Evolutionary conservation across 169 alveolate species (phyloP), one percentile per base, ranked within the genome.

Genomic region (Plasmodium knowlesi): DNA sequence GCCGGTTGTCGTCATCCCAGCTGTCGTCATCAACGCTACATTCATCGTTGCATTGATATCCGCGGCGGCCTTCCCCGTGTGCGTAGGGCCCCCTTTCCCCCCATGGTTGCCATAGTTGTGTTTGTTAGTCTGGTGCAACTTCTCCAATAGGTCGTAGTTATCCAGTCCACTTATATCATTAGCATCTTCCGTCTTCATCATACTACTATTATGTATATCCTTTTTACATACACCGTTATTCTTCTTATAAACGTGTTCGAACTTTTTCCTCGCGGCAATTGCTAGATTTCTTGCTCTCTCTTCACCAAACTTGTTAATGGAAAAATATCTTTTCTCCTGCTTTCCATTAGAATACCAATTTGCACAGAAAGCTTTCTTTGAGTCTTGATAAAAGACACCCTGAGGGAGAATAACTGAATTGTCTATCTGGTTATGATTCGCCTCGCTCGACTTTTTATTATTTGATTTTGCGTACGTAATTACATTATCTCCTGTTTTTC

Each of bases 321-420:
- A 96, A 53, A 96, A 96, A 93, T 96, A 96, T 34, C 97, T 50
- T 76, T 96, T 96, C 95, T 95, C 96, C 83, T 96, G 95, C 92
- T 96, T 96, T 67, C 98, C 96, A 94, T 96, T 96, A 16, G 96
- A 96, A 67, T 96, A 96, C 98, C 98, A 96, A 25, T 96, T 96
- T 5, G 98, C 98, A 91, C 95, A 91, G 61, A 91, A 91, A 2
- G 95, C 95, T 81, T 91, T 91, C 30, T 91, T 91, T 2, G 95
- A 91, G 83, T 91, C 95, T 32, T 91, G 95, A 50, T 91, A 91
- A 30, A 91, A 91, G 0, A 91, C 95, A 5, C 95, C 95, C 39
- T 91, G 95, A 12, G 95, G 95, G 57, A 91, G 74, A 41, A 78
- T 81, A n/a, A 91, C 92, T 14, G 95, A 81, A 0, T 25, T 22